Evolutionary conservation across 495 filamentous ascomycete species (phyloP).

Genomic region (Penicillium longicatenatum): DNA sequence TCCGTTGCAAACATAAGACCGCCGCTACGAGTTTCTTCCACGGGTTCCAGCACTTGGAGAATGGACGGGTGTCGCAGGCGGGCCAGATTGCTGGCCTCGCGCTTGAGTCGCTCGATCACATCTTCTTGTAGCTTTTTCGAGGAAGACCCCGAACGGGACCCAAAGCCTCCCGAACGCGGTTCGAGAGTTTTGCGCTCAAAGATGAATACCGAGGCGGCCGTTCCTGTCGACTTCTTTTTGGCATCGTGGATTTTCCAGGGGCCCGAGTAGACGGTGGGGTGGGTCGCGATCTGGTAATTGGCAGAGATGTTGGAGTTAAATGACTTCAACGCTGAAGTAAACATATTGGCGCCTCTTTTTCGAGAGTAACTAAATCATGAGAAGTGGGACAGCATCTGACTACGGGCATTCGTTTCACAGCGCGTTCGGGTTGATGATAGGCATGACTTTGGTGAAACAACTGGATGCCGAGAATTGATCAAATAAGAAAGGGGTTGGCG

Average conservation of each 20-base stretch:
- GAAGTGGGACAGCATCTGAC: background rate
- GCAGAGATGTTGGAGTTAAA: slow-evolving; percentile 87
- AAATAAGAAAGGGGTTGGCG: background rate
- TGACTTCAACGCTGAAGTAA: slow-evolving; percentile 87
- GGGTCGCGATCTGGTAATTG: slow-evolving; percentile 79
- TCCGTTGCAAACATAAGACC: slow-evolving; percentile 97
- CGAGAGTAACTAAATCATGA: background rate
- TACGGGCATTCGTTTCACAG: slow-evolving; percentile 5
- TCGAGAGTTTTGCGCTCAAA: slow-evolving; percentile 90
- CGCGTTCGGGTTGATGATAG: background rate
- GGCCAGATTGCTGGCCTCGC: slow-evolving; percentile 85
- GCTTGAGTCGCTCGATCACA: slow-evolving; percentile 85
- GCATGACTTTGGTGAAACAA: slow-evolving; percentile 2
- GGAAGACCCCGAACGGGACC: slow-evolving; percentile 62
- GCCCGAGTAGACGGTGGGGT: slow-evolving; percentile 71
- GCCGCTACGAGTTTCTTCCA: slow-evolving; percentile 88
- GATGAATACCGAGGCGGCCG: slow-evolving; percentile 87
- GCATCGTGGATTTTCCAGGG: slow-evolving; percentile 98
- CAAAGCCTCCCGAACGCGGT: slow-evolving; percentile 57
- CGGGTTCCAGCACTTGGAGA: slow-evolving; percentile 89
- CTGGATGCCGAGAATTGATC: background rate
- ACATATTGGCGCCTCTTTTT: slow-evolving; percentile 59
- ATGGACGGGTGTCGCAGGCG: slow-evolving; percentile 87
- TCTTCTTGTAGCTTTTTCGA: slow-evolving; percentile 83
- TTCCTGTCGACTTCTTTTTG: slow-evolving; percentile 91